Evolutionary conservation across 2,329 filamentous ascomycete species (phyloP).

Genomic region (Esteya vermicola): DNA sequence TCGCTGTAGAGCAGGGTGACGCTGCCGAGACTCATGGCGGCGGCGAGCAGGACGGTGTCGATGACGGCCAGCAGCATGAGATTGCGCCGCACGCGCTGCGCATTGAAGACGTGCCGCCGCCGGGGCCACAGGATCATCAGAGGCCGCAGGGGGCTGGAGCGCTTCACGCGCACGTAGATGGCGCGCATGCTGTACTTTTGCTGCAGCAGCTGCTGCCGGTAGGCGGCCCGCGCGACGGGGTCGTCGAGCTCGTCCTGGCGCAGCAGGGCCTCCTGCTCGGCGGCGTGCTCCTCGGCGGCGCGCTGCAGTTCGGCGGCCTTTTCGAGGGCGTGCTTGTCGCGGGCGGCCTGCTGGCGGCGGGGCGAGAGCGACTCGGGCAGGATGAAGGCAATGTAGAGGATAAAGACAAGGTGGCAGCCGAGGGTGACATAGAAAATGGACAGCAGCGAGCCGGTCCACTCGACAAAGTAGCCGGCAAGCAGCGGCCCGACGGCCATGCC

Average conservation of each 20-base stretch:
- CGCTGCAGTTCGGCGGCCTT: conserved; percentile 23
- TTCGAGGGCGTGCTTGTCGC: conserved; percentile 47
- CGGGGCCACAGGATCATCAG: conserved; percentile 65
- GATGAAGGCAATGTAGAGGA: conserved; percentile 53
- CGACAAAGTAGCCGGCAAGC: conserved; percentile 65
- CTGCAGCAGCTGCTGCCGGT: neutral
- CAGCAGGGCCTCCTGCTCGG: conserved; percentile 2
- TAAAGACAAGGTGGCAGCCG: conserved; percentile 58
- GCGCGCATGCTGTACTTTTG: neutral
- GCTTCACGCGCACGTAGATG: conserved; percentile 17
- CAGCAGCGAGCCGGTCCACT: conserved; percentile 58
- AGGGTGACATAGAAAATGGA: conserved; percentile 76
- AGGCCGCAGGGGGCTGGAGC: conserved; percentile 58
- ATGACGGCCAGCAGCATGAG: conserved; percentile 66
- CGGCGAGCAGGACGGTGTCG: conserved; percentile 70
- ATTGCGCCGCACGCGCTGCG: conserved; percentile 59
- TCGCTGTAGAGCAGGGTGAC: conserved; percentile 75
- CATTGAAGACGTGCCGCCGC: conserved; percentile 38
- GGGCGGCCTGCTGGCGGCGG: conserved; percentile 54
- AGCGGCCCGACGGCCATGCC: conserved; percentile 84
- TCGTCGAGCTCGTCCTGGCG: neutral
- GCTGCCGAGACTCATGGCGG: conserved; percentile 67
- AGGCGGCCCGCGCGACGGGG: neutral
- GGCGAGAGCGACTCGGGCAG: conserved; percentile 77
- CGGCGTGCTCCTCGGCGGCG: conserved; percentile 14